A percentile compares a stretch with the other conserved stretches of the same genome.
Evolutionary conservation across 192 early-diverging fungal species (phyloP).

Genomic region (Backusella morwellensis): DNA sequence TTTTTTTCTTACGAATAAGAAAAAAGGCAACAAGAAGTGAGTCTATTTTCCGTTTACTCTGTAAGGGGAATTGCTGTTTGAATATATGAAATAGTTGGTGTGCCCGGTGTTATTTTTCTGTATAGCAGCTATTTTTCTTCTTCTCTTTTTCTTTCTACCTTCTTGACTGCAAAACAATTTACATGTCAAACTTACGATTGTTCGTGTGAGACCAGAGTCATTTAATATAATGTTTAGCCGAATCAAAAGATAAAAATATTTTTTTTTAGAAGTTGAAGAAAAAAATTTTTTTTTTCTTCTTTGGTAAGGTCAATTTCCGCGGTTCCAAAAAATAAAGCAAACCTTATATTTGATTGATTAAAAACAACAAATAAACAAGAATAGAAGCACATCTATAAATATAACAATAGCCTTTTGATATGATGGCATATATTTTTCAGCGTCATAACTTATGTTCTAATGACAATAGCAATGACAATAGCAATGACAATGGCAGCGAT

Average conservation of each 20-base stretch:
- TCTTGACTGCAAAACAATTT: neutral
- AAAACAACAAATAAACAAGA: neutral
- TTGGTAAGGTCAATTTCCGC: neutral
- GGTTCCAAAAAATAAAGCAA: neutral
- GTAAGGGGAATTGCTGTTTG: neutral
- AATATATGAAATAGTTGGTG: neutral
- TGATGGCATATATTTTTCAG: neutral
- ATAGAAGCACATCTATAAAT: neutral
- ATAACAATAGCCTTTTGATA: neutral
- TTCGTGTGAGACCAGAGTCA: neutral
- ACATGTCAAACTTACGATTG: constrained; percentile 1
- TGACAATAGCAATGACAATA: too few species aligned
- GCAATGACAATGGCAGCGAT: neutral
- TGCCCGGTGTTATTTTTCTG: neutral
- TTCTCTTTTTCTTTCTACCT: neutral
- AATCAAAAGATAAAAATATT: neutral
- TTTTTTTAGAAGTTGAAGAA: neutral
- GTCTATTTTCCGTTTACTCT: neutral
- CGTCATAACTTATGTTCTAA: neutral
- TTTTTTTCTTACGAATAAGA: neutral
- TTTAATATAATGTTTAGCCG: neutral
- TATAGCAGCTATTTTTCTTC: neutral
- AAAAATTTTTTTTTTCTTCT: neutral
- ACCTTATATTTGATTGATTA: neutral
- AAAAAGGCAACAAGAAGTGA: neutral